Base-by-base conservation (phyloP, 2,329 filamentous ascomycete species). In the Neophaeococcomyces mojaviensis region DNA sequence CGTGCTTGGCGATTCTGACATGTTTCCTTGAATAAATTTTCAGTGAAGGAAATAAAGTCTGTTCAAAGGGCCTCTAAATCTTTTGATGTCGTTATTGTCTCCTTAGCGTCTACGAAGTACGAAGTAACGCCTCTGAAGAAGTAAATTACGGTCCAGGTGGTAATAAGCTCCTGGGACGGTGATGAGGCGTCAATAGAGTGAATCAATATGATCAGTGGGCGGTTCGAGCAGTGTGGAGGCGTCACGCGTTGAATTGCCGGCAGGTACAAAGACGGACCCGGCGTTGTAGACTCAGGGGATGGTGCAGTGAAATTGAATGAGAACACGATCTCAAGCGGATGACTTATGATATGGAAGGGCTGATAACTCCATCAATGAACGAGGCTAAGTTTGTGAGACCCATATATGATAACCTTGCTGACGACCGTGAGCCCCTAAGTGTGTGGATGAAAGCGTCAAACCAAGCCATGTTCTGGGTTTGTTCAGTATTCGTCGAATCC, bases 1-100 rank as follows among this genome's bases (percentile, higher is more conserved):
- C 43, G 35, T 46, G 35, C 33, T 44, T n/a, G 20, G n/a, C 2
- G 30, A 28, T 36, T 18, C 15, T 28, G 41, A 44, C 41, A 44
- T 44, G 41, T 15, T 28, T 9, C 10, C 13, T 39, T 6, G 18
- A 13, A 26, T n/a, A 10, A 24, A 4, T 24, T 39, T n/a, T 24
- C 6, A 18, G 19, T 24, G 37, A 26, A 7, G 37, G n/a, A 22
- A 22, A 38, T 20, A 16, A 10, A 28, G 24, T 28, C 10, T 10
- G 24, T 28, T 28, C 24, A 6, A 28, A 28, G 24, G 24, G 10
- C 5, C 24, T 28, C 10, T 5, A 28, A 28, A 6, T 10, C 24
- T 28, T 28, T 28, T 28, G 24, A 28, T 28, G 24, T 28, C 5
- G 24, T 28, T 28, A 10, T 28, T 6, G 24, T 28, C 24, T 28